phyloP scores from a whole-genome alignment of 202 grass and related monocot species.

The Digitaria exilis region DNA sequence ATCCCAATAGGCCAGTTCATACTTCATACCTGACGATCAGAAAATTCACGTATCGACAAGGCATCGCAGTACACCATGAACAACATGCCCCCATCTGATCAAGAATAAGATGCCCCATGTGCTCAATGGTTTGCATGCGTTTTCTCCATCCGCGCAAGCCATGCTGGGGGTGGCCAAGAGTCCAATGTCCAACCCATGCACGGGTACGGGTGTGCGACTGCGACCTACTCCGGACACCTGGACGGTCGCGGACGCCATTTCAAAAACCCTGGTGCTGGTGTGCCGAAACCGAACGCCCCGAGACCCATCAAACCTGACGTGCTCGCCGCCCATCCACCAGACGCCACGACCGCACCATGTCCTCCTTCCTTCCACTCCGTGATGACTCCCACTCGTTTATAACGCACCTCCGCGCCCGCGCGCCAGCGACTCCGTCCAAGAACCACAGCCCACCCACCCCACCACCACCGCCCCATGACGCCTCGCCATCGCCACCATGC shows the following conservation, averaged over 20 bases:
- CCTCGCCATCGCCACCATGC: conserved; percentile 18
- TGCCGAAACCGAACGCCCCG: not conserved
- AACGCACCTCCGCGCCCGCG: conserved; percentile 16
- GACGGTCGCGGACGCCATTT: not conserved
- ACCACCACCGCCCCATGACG: conserved; percentile 9
- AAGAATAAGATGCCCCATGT: no score
- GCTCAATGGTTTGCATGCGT: not conserved
- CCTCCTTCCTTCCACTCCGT: not conserved
- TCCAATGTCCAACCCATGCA: conserved; percentile 10
- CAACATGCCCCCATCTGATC: not conserved
- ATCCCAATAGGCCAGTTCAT: not conserved
- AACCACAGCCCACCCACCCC: not conserved
- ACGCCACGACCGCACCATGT: conserved; percentile 5
- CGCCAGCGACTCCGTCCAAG: conserved; percentile 16
- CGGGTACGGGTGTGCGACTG: not conserved
- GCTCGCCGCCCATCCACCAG: not conserved
- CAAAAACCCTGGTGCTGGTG: not conserved
- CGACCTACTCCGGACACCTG: not conserved
- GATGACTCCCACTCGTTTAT: not conserved
- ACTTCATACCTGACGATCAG: not conserved
- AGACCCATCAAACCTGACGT: conserved; percentile 31
- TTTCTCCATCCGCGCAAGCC: not conserved
- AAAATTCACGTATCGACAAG: not conserved
- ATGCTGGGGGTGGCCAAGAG: not conserved
- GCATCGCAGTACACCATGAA: not conserved